Evolutionary conservation across 441 rosid genomes (phyloP).

Genomic region (Biscutella laevigata): DNA sequence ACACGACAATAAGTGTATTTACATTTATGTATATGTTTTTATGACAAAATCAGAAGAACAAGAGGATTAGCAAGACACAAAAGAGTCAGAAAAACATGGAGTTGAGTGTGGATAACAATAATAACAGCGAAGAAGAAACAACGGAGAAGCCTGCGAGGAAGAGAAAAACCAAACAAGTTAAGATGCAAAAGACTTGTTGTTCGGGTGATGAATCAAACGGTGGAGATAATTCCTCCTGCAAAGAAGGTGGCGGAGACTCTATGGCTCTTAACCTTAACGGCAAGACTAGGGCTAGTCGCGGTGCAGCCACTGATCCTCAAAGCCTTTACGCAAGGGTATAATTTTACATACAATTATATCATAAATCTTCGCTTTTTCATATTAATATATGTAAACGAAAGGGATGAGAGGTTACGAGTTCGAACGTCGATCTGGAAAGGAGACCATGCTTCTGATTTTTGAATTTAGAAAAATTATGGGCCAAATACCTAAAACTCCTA

Average conservation of each 20-base stretch:
- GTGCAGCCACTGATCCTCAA: slow-evolving; percentile 69
- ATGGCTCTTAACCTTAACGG: slow-evolving; percentile 43
- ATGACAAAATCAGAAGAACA: slow-evolving; percentile 33
- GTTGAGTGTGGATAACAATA: slow-evolving; percentile 18
- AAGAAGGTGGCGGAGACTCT: slow-evolving; percentile 33
- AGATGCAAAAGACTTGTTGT: slow-evolving; percentile 30
- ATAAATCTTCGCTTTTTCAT: neutral
- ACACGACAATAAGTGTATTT: too few relatives aligned
- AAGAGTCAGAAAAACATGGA: slow-evolving; percentile 31
- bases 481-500: too few relatives aligned
- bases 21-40: too few relatives aligned
- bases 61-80: slow-evolving; percentile 37
- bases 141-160: slow-evolving; percentile 6
- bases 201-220: slow-evolving; percentile 53
- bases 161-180: slow-evolving; percentile 9
- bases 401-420: too few relatives aligned
- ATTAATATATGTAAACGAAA: too few relatives aligned
- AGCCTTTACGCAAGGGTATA: slow-evolving; percentile 67
- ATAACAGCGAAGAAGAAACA: slow-evolving; percentile 32
- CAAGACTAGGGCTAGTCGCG: slow-evolving; percentile 52
- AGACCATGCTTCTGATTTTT: too few relatives aligned
- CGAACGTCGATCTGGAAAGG: too few relatives aligned
- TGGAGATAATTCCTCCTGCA: slow-evolving; percentile 16
- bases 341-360: neutral
- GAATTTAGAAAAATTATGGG: too few relatives aligned